Evolutionary conservation across 805 yeast genomes (phyloP).

Genomic region (Wickerhamomyces xylosicus): DNA sequence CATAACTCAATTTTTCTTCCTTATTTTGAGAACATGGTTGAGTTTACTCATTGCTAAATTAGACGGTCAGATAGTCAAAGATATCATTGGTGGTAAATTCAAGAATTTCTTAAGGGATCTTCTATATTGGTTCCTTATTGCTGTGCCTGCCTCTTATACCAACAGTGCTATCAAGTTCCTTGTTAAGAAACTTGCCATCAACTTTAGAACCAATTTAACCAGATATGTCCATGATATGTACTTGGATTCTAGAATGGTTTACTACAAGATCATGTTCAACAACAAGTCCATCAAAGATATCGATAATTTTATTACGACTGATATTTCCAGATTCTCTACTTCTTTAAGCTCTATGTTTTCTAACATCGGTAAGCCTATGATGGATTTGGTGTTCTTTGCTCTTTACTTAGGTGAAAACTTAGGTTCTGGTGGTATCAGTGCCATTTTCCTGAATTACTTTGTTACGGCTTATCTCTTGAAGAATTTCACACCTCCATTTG

Average conservation of each 20-base stretch:
- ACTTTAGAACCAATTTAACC: constrained; percentile 74
- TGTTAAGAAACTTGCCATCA: constrained; percentile 65
- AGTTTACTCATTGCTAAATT: constrained; percentile 77
- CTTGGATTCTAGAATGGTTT: constrained; percentile 69
- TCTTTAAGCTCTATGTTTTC: constrained; percentile 78
- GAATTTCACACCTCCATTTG: constrained; percentile 75
- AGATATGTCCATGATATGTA: constrained; percentile 88
- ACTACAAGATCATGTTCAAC: constrained; percentile 64
- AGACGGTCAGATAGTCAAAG: constrained; percentile 88
- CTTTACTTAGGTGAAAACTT: constrained; percentile 75
- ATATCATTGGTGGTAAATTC: constrained; percentile 75
- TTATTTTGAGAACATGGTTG: constrained; percentile 78
- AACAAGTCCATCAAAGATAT: constrained; percentile 46
- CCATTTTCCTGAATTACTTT: constrained; percentile 73
- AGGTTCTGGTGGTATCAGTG: constrained; percentile 79
- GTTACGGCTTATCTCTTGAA: constrained; percentile 69
- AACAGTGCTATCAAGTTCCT: constrained; percentile 81
- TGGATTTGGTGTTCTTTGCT: constrained; percentile 77
- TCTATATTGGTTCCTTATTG: constrained; percentile 79
- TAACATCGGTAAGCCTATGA: constrained; percentile 83
- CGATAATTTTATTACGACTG: constrained; percentile 76
- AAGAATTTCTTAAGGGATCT: constrained; percentile 66
- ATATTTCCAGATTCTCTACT: constrained; percentile 69
- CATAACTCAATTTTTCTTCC: constrained; percentile 60
- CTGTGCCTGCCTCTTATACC: constrained; percentile 88